Conservation (phyloP, 129 eudicot genomes). For the Cynara cardunculus region DNA sequence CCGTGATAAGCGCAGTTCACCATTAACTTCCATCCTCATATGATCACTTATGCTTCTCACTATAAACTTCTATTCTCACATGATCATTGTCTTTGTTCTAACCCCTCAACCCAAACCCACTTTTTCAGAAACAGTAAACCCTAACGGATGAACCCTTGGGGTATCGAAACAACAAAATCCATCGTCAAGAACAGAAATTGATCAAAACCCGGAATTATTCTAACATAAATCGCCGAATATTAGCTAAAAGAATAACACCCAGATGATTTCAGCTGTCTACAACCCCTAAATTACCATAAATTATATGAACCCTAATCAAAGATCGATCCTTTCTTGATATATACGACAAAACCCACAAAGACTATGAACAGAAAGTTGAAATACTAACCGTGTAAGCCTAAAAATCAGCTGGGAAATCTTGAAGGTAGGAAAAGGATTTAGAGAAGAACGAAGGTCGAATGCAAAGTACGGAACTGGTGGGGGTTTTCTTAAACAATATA, state of each 20-base stretch:
- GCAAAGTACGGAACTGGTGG: too few relatives aligned
- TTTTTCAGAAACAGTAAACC: conserved; percentile 5
- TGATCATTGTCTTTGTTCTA: too few relatives aligned
- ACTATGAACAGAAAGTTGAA: not conserved
- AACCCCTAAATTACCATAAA: conserved; percentile 1
- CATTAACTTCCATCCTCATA: too few relatives aligned
- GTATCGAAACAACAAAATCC: conserved; percentile 10
- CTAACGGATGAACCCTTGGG: conserved; percentile 19
- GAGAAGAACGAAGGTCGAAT: conserved; percentile 16
- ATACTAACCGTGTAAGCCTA: conserved; percentile 12
- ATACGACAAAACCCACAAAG: conserved; percentile 12
- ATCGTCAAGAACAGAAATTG: conserved; percentile 8
- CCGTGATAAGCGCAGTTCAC: too few relatives aligned
- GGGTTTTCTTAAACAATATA: too few relatives aligned
- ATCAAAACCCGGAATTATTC: conserved; percentile 1
- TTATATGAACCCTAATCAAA: conserved; percentile 9
- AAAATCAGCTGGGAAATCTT: conserved; percentile 13
- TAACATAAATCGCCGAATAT: conserved; percentile 4
- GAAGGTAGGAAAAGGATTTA: conserved; percentile 23
- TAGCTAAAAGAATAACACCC: conserved; percentile 16
- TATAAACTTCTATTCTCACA: too few relatives aligned
- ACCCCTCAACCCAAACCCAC: too few relatives aligned
- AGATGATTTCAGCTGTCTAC: not conserved
- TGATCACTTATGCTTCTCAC: too few relatives aligned
- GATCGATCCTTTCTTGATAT: conserved; percentile 17